These are phyloP conservation scores for Fusarium sambucinum DNA, from an alignment of 2,329 filamentous ascomycete genomes.

Conservation along the genomic window DNA sequence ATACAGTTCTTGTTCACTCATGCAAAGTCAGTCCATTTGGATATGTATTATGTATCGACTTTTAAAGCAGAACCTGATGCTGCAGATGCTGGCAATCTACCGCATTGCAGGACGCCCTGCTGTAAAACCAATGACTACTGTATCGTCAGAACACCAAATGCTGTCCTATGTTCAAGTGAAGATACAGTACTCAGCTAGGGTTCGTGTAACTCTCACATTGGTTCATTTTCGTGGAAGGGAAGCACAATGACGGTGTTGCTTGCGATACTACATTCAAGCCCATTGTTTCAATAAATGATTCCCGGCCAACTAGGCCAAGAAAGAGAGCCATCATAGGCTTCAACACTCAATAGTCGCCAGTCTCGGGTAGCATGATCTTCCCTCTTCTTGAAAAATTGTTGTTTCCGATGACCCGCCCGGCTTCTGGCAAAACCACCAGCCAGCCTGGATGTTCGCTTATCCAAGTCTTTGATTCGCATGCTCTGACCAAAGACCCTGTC, in stretches of 20 bases:
- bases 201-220: slow-evolving; percentile 36
- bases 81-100: neutral
- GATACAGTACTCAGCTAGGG: neutral
- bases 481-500: slow-evolving; percentile 16
- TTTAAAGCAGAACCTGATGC: neutral
- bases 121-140: neutral
- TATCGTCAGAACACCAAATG: neutral
- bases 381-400: slow-evolving; percentile 34
- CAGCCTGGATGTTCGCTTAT: slow-evolving; percentile 47
- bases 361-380: slow-evolving; percentile 39
- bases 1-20: neutral
- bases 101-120: neutral
- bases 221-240: slow-evolving; percentile 31
- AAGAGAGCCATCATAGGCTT: slow-evolving; percentile 15
- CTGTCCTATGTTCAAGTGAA: neutral
- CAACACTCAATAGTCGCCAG: slow-evolving; percentile 27
- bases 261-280: slow-evolving; percentile 23
- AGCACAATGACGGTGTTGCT: slow-evolving; percentile 35
- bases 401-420: slow-evolving; percentile 45
- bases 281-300: slow-evolving; percentile 32
- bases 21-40: slow-evolving; percentile 1
- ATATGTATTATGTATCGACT: neutral
- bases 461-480: slow-evolving; percentile 46
- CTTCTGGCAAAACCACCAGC: slow-evolving; percentile 32
- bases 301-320: slow-evolving; percentile 6